Base-by-base conservation (phyloP, 2,329 filamentous ascomycete species). In the Exophiala spinifera region DNA sequence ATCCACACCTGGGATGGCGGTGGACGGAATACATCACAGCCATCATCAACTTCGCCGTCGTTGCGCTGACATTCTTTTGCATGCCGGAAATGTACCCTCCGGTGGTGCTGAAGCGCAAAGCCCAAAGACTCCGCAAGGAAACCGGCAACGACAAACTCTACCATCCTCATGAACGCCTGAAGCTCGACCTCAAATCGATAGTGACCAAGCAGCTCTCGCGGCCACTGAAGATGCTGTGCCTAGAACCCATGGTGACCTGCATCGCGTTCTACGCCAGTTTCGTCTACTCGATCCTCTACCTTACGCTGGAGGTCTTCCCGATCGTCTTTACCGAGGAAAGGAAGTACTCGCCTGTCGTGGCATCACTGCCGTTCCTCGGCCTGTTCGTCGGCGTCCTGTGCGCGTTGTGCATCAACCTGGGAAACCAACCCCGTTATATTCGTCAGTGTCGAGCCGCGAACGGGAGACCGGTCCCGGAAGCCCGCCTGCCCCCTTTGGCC, bases 241-340 rank as follows among this genome's bases (percentile, higher is more conserved):
- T 72, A 1, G 75, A 79, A 55, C 76, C 76, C 0, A 78, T 79
- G 63, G 71, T 79, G 10, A 68, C 72, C 1, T 70, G 68, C 34
- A 73, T 78, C 25, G 70, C 74, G 1, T 61, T 76, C 13, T 76
- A 76, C 50, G 72, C 72, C 4, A 70, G 74, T 1, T 77, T 77
- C 55, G 70, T 76, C 20, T 79, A 77, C 53, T 70, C 69, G 3
- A 63, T 79, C 3, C 66, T 79, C 15, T 79, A 77, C 60, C 67
- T 78, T 43, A 72, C 70, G 0, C 68, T 79, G 0, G 72, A 76
- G 48, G 69, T 76, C 1, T 78, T 77, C 46, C 76, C 76, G 0
- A 75, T 79, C 47, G 74, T 75, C 11, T 79, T 75, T 50, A 49
- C 65, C 25, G 55, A 57, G 21, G 34, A 57, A n/a, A 71, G 76